These are phyloP conservation scores for Gaultheria prostrata DNA, from an alignment of 148 eudicot species.

Conservation along the genomic window DNA sequence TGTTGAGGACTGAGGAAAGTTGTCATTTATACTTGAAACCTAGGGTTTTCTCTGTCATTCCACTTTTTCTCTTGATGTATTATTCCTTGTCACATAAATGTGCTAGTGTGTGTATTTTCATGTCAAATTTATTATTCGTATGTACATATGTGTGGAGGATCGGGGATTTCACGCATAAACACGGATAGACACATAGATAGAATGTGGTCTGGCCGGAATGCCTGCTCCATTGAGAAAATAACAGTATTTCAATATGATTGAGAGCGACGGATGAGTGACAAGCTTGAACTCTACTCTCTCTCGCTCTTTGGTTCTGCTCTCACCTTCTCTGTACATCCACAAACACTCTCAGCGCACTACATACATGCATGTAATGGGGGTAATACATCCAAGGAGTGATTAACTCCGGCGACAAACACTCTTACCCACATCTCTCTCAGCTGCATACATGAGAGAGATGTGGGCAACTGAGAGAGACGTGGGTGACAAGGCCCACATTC, in stretches of 20 bases:
- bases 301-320: not conserved
- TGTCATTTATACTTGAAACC: not conserved
- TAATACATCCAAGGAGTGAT: not conserved
- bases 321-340: not conserved
- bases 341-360: not conserved
- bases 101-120: not conserved
- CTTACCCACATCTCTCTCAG: too few species aligned
- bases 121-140: not conserved
- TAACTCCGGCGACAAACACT: not conserved
- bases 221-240: not conserved
- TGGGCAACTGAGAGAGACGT: too few species aligned
- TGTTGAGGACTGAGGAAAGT: not conserved
- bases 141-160: not conserved
- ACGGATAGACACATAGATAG: too few species aligned
- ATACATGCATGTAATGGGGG: not conserved
- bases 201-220: not conserved
- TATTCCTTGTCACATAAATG: not conserved
- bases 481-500: too few species aligned
- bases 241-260: not conserved
- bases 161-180: not conserved
- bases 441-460: too few species aligned
- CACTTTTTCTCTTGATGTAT: not conserved
- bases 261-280: not conserved
- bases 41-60: not conserved
- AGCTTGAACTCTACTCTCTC: not conserved